Conservation (phyloP, 805 yeast species). For the Metschnikowia bowlesiae region DNA sequence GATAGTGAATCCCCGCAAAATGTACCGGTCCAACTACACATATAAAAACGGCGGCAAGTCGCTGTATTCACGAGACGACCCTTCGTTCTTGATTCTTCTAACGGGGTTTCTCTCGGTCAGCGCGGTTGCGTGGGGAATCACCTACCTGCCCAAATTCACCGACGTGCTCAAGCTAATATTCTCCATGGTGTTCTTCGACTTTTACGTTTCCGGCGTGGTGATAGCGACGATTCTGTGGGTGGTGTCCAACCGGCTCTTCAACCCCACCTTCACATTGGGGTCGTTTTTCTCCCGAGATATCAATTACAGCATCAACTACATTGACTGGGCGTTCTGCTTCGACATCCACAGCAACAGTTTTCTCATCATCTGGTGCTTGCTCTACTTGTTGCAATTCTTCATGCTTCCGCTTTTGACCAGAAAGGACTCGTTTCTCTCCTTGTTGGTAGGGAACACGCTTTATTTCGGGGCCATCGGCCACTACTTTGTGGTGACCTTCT, state of each 20-base stretch:
- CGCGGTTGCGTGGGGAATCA: slow-evolving; percentile 88
- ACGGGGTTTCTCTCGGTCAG: slow-evolving; percentile 62
- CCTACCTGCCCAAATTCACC: slow-evolving; percentile 60
- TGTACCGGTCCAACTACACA: slow-evolving; percentile 69
- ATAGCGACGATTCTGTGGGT: slow-evolving; percentile 74
- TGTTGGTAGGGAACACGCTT: slow-evolving; percentile 69
- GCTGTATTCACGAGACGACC: slow-evolving; percentile 89
- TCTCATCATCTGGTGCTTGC: slow-evolving; percentile 44
- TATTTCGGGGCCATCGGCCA: slow-evolving; percentile 71
- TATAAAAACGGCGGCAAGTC: slow-evolving; percentile 64
- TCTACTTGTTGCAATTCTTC: slow-evolving; percentile 15
- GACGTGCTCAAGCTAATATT: slow-evolving; percentile 64
- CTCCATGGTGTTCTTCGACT: slow-evolving; percentile 83
- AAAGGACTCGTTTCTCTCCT: slow-evolving; percentile 57
- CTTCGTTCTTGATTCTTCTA: slow-evolving; percentile 74
- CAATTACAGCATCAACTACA: slow-evolving; percentile 28
- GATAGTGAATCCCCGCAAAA: slow-evolving; percentile 71
- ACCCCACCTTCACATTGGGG: slow-evolving; percentile 18
- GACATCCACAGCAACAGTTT: slow-evolving; percentile 81
- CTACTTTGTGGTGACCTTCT: slow-evolving; percentile 75
- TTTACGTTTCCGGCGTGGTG: slow-evolving; percentile 62
- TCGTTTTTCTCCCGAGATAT: slow-evolving; percentile 11
- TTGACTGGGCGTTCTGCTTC: slow-evolving; percentile 94
- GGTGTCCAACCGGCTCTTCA: slow-evolving; percentile 61
- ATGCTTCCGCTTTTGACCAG: slow-evolving; percentile 61